Base-by-base conservation (phyloP, 352 stramenopile genomes). In the Pythium dissotocum region DNA sequence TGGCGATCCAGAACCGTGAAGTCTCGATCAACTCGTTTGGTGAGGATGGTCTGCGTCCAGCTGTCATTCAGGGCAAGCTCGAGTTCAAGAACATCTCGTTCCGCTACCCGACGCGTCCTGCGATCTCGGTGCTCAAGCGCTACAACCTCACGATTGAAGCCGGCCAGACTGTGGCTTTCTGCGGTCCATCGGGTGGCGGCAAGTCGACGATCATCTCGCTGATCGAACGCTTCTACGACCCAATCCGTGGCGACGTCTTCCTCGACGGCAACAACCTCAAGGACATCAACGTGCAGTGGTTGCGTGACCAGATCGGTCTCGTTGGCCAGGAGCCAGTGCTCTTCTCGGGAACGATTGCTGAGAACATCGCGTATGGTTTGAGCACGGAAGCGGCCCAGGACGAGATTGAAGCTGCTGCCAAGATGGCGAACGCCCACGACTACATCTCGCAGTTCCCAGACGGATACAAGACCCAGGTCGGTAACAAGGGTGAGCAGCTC, bases 141-240 rank as follows among this genome's bases (percentile, higher is more conserved):
- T 83, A 97, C 63, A 91, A 87, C 61, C 70, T 98, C 4, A 79
- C 78, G 3, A 85, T 94, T 42, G 77, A 88, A 48, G 46, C 80
- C 24, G 84, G 84, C 0, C 70, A 87, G 44, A 90, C 80, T 0
- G 80, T 88, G 0, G 82, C 79, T 0, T 78, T 91, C 55, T 61
- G 55, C 35, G 55, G 55, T 61, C 55, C 55, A 35, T 49, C 32
- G 10, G 55, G 55, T 16, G 55, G 55, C 21, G 55, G 55, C 6
- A 61, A 61, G 36, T 49, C 32, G 13, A 61, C 55, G 33, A 87
- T 14, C 33, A 65, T 65, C 33, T 46, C 59, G 30, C 32, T 65
- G 28, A 49, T 91, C 24, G 82, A 90, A 58, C 67, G 77, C 2
- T 90, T 90, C 61, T 90, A 90, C 67, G 85, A 95, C 52, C 63